Base-by-base conservation (phyloP, 371 early-diverging fungal species). In the Circinella minor region DNA sequence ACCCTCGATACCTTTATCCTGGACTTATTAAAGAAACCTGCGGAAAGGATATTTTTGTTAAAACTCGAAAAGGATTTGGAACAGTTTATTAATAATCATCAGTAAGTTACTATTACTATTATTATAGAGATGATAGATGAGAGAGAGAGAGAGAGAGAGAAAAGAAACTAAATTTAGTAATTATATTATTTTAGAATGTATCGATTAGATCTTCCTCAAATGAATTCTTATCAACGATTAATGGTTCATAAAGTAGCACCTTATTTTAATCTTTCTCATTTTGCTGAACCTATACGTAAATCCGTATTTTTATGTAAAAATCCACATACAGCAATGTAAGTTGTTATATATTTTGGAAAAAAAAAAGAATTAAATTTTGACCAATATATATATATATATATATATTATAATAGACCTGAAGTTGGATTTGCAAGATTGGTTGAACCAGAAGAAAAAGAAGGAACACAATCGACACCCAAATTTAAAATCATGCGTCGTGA, bases 141-240 rank as follows among this genome's bases (percentile, higher is more conserved):
- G 27, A 27, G 27, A 27, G 2, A 27, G 27, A 63, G 27, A 27
- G 27, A 27, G 27, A 27, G 2, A 27, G 27, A 63, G 11, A 61
- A 51, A 61, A 49, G 10, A 17, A 61, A 10, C 36, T 11, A 14
- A 49, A 15, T 27, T 36, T 15, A 36, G 4, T 55, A 27, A 51
- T 61, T 37, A 3, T 3, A 43, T 11, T 11, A 43, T 43, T 37
- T 39, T 70, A 91, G 91, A 68, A 82, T 85, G 64, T 81, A 81
- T 54, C 80, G 88, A 17, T 74, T 92, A 54, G 90, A 88, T 70
- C 88, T 92, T 70, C 91, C 92, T 17, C 78, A 81, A 13, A 87
- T 93, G 86, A 94, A 94, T 68, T 90, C 91, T 8, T 94, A 93
- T 68, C 91, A 93, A 65, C 85, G 94, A 13, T 76, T 92, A 70